Evolutionary conservation across 768 basidiomycete species (phyloP).

Genomic region (Boletus edulis): DNA sequence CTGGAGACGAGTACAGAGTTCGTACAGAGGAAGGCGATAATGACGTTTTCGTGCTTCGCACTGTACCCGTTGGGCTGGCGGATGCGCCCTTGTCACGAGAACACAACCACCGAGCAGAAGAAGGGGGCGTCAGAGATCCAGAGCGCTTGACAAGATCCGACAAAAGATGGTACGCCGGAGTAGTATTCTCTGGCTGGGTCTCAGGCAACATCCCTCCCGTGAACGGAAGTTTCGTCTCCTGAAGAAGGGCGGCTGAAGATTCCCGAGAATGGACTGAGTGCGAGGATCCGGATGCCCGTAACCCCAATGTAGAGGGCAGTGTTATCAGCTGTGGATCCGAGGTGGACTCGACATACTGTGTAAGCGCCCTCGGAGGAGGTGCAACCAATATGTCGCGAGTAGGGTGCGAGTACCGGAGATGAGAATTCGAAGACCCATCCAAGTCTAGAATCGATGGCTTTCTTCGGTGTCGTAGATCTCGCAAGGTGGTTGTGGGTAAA

Average conservation of each 20-base stretch:
- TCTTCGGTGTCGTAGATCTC: constrained; percentile 35
- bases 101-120: constrained; percentile 30
- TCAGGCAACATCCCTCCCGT: constrained; percentile 31
- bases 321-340: constrained; percentile 51
- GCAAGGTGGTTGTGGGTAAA: constrained; percentile 39
- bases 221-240: background rate
- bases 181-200: constrained; percentile 40
- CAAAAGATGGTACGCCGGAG: constrained; percentile 62
- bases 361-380: constrained; percentile 71
- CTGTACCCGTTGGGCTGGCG: constrained; percentile 27
- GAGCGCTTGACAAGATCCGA: constrained; percentile 50
- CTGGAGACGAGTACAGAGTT: constrained; percentile 8
- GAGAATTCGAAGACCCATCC: constrained; percentile 28
- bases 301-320: constrained; percentile 70
- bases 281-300: constrained; percentile 41
- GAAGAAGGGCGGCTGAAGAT: background rate
- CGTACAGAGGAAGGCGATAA: constrained; percentile 16
- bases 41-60: constrained; percentile 16
- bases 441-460: constrained; percentile 47
- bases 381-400: constrained; percentile 56
- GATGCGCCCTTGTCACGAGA: constrained; percentile 35
- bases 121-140: constrained; percentile 25
- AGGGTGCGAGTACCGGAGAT: constrained; percentile 51
- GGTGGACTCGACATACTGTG: constrained; percentile 65
- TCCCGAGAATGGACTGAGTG: constrained; percentile 19